Evolutionary conservation across 805 yeast species (phyloP).

Genomic region (Candida coquimbonensis): DNA sequence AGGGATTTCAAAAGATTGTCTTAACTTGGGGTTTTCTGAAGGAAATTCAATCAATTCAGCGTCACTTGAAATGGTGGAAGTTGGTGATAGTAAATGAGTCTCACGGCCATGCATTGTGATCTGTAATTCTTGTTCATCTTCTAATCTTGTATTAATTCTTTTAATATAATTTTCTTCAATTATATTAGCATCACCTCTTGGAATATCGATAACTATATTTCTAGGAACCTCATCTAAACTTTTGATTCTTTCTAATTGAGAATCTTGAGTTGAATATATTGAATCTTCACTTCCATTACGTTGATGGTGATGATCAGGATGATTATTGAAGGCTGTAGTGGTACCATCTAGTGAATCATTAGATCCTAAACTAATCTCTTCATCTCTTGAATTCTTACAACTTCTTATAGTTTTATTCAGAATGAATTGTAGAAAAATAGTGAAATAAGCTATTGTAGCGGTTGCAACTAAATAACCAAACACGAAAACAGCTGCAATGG

Average conservation of each 20-base stretch:
- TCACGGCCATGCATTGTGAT: not conserved
- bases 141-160: conserved; percentile 4
- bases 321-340: conserved; percentile 8
- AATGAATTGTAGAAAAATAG: conserved; percentile 32
- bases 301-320: not conserved
- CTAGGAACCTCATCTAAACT: conserved; percentile 10
- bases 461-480: conserved; percentile 54
- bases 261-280: not conserved
- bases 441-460: conserved; percentile 42
- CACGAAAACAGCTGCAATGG: conserved; percentile 67
- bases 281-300: not conserved
- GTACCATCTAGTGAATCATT: conserved; percentile 7
- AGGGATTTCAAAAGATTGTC: conserved; percentile 2
- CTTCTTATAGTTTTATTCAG: conserved; percentile 14
- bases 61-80: not conserved
- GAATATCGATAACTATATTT: conserved; percentile 15
- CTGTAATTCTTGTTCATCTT: conserved; percentile 2
- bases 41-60: not conserved
- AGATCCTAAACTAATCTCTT: conserved; percentile 18
- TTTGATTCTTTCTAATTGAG: conserved; percentile 4
- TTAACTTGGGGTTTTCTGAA: conserved; percentile 2
- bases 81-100: not conserved
- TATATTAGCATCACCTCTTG: conserved; percentile 21
- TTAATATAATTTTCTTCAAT: conserved; percentile 15
- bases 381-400: conserved; percentile 23